A percentile compares a stretch with the other conserved stretches of the same genome.
These are phyloP conservation scores for Biancaea sappan DNA, from an alignment of 306 rosid species.

Conservation along the genomic window DNA sequence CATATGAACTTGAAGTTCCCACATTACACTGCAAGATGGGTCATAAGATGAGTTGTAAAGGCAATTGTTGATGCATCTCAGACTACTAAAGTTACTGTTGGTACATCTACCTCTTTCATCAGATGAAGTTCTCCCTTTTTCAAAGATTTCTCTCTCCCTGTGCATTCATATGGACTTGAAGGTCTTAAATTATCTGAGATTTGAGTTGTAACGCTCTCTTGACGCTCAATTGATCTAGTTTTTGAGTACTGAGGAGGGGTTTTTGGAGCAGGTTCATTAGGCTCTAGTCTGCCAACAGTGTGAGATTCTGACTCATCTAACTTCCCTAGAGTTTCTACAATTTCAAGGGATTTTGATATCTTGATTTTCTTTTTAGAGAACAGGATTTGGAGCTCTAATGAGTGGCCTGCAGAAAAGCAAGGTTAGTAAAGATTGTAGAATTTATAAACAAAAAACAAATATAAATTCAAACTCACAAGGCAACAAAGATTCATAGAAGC, in stretches of 20 bases:
- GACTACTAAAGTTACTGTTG: neutral
- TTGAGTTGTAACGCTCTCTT: constrained; percentile 42
- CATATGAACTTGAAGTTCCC: constrained; percentile 26
- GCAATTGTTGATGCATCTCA: constrained; percentile 11
- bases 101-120: constrained; percentile 53
- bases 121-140: constrained; percentile 37
- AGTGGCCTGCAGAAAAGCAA: constrained; percentile 51
- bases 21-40: constrained; percentile 26
- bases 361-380: constrained; percentile 45
- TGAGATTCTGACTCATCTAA: constrained; percentile 40
- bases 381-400: constrained; percentile 48
- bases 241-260: constrained; percentile 54
- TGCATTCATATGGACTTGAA: constrained; percentile 31
- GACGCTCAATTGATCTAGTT: constrained; percentile 40
- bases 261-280: constrained; percentile 53
- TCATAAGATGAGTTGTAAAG: constrained; percentile 14
- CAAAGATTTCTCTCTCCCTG: constrained; percentile 31
- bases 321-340: constrained; percentile 34
- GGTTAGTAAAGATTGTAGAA: constrained; percentile 34
- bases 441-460: constrained; percentile 14
- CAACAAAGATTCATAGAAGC: constrained; percentile 57
- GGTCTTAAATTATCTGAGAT: constrained; percentile 32
- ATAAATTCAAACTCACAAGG: constrained; percentile 60
- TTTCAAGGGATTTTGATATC: constrained; percentile 30
- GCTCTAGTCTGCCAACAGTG: constrained; percentile 37